Conservation (phyloP, 2,329 filamentous ascomycete genomes). For the Aspergillus sp. region DNA sequence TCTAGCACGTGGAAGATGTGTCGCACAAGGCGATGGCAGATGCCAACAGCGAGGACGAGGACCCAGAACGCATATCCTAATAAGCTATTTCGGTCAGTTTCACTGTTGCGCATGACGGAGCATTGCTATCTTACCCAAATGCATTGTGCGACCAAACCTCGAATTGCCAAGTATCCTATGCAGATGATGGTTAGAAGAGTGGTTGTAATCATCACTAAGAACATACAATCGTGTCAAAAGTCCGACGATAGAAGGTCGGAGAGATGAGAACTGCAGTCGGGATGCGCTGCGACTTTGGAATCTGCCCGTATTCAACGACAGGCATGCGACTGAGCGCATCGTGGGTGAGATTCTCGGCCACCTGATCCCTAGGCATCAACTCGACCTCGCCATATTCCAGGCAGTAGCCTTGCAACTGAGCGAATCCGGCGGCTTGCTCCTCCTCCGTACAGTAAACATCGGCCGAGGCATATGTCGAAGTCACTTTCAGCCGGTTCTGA, state of each 20-base stretch:
- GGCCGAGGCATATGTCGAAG: slow-evolving; percentile 40
- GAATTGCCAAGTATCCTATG: slow-evolving; percentile 34
- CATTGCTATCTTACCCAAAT: slow-evolving; percentile 35
- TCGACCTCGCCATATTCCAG: slow-evolving; percentile 28
- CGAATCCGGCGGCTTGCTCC: slow-evolving; percentile 26
- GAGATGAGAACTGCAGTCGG: slow-evolving; percentile 36
- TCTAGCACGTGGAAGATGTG: slow-evolving; percentile 22
- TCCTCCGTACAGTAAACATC: slow-evolving; percentile 34
- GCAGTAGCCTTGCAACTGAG: slow-evolving; percentile 24
- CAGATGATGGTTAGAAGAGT: background rate
- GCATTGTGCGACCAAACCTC: slow-evolving; percentile 38
- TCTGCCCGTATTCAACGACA: slow-evolving; percentile 33
- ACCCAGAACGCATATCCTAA: slow-evolving; percentile 46
- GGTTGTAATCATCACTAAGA: accelerated
- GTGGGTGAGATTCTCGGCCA: slow-evolving; percentile 36
- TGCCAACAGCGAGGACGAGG: slow-evolving; percentile 37
- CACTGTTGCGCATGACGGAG: background rate
- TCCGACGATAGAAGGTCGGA: slow-evolving; percentile 28
- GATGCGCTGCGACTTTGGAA: slow-evolving; percentile 22
- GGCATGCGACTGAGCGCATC: slow-evolving; percentile 37
- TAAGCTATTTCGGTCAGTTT: slow-evolving; percentile 20
- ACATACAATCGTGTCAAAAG: slow-evolving; percentile 39
- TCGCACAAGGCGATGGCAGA: slow-evolving; percentile 31
- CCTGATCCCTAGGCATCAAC: slow-evolving; percentile 28
- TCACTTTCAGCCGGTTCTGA: slow-evolving; percentile 34